phyloP scores from a whole-genome alignment of 371 early-diverging fungal species.

The Lichtheimia ramosa region DNA sequence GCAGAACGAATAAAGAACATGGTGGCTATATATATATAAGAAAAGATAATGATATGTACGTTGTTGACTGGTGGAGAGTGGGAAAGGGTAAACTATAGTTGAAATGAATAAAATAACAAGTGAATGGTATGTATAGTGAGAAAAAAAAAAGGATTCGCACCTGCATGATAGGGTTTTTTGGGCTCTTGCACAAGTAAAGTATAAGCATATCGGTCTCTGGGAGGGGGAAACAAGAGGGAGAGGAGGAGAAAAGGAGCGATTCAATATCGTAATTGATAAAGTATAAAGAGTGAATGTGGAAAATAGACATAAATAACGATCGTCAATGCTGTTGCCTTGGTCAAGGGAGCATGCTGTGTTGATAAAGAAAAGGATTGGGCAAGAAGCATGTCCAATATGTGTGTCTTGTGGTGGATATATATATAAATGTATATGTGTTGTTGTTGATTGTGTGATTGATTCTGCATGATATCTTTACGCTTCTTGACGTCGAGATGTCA shows the following conservation, averaged over 20 bases:
- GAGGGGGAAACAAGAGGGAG: neutral
- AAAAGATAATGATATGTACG: constrained; percentile 6
- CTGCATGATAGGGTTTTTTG: constrained; percentile 4
- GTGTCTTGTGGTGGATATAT: neutral
- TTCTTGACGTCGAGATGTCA: constrained; percentile 1
- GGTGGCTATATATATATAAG: constrained; percentile 7
- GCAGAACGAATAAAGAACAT: constrained; percentile 11
- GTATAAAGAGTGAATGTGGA: constrained; percentile 3
- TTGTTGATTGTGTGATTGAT: neutral
- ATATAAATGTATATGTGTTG: constrained; percentile 4
- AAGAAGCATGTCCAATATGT: neutral
- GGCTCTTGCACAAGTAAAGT: constrained; percentile 6
- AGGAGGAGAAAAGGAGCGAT: constrained; percentile 2
- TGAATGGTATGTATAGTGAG: constrained; percentile 12
- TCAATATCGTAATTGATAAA: neutral
- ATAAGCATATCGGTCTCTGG: neutral
- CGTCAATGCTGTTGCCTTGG: neutral
- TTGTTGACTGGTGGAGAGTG: neutral
- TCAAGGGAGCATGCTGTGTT: neutral
- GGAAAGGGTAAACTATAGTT: constrained; percentile 2
- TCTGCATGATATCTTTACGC: too few relatives aligned
- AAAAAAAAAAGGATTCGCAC: constrained; percentile 9
- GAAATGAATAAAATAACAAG: constrained; percentile 5
- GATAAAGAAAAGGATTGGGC: constrained; percentile 1
- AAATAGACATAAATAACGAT: constrained; percentile 1